phyloP scores from a whole-genome alignment of 1,139 yeast genomes.

The Kurtzmaniella quercitrusa region DNA sequence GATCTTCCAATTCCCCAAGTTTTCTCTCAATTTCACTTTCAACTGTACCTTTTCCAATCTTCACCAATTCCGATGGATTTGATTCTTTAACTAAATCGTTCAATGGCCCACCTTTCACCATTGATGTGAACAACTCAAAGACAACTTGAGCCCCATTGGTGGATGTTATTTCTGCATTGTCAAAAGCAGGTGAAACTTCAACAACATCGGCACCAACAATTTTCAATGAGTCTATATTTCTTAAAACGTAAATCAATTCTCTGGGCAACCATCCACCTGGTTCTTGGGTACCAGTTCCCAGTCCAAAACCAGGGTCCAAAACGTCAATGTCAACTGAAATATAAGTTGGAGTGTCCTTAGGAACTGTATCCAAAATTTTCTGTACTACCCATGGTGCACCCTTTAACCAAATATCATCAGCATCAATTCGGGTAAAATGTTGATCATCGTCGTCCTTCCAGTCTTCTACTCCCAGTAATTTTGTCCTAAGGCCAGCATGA shows the following conservation, averaged over 20 bases:
- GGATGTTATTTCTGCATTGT: slow-evolving; percentile 68
- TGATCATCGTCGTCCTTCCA: slow-evolving; percentile 61
- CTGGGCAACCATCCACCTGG: slow-evolving; percentile 82
- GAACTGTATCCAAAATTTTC: slow-evolving; percentile 47
- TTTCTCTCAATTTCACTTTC: slow-evolving; percentile 10
- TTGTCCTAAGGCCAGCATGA: slow-evolving; percentile 72
- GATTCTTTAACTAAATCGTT: slow-evolving; percentile 9
- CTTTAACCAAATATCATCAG: slow-evolving; percentile 66
- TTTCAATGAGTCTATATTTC: slow-evolving; percentile 55
- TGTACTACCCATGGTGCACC: slow-evolving; percentile 54
- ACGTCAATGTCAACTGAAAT: slow-evolving; percentile 75
- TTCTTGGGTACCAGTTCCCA: slow-evolving; percentile 83
- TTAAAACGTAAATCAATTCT: slow-evolving; percentile 59
- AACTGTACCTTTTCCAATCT: not conserved
- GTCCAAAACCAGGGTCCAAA: slow-evolving; percentile 76
- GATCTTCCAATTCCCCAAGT: slow-evolving; percentile 14
- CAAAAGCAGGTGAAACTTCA: slow-evolving; percentile 74
- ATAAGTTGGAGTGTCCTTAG: slow-evolving; percentile 60
- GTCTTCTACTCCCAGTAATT: slow-evolving; percentile 60
- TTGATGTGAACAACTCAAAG: slow-evolving; percentile 63
- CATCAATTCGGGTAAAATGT: slow-evolving; percentile 59
- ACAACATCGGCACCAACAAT: slow-evolving; percentile 78
- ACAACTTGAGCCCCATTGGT: slow-evolving; percentile 77
- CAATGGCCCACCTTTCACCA: slow-evolving; percentile 58
- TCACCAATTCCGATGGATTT: slow-evolving; percentile 5